Conservation (phyloP, 768 basidiomycete species). For the Termitomyces sp. region DNA sequence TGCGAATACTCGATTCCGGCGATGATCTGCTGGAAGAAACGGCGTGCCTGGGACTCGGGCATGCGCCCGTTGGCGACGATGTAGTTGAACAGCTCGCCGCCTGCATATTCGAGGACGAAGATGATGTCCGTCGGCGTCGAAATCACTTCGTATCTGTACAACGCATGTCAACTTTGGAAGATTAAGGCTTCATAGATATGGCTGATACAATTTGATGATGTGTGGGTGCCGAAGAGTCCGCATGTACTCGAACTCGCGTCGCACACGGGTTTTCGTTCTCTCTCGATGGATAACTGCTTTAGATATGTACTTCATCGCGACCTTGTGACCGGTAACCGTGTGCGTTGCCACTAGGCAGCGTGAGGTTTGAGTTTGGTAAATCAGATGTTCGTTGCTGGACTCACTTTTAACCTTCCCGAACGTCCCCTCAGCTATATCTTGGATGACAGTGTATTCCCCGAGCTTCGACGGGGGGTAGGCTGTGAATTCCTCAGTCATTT, state of each 20-base stretch:
- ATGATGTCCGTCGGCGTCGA: slow-evolving; percentile 95
- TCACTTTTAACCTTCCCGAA: slow-evolving; percentile 99
- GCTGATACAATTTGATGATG: slow-evolving; percentile 90
- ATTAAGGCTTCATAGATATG: slow-evolving; percentile 10
- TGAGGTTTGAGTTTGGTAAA: slow-evolving; percentile 6
- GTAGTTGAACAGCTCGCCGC: slow-evolving; percentile 97
- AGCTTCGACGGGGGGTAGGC: slow-evolving; percentile 64
- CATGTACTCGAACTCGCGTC: slow-evolving; percentile 97
- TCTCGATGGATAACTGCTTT: slow-evolving; percentile 90
- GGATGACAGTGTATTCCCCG: slow-evolving; percentile 85
- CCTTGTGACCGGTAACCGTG: slow-evolving; percentile 89
- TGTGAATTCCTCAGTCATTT: slow-evolving; percentile 27
- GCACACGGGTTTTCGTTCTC: slow-evolving; percentile 88
- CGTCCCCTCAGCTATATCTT: slow-evolving; percentile 92
- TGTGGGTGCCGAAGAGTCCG: slow-evolving; percentile 91
- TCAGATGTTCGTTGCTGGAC: slow-evolving; percentile 20
- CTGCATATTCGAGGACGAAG: slow-evolving; percentile 96
- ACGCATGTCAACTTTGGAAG: slow-evolving; percentile 10
- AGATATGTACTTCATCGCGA: slow-evolving; percentile 97
- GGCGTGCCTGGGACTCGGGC: slow-evolving; percentile 79
- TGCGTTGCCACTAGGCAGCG: slow-evolving; percentile 76
- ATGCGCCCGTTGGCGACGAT: slow-evolving; percentile 93
- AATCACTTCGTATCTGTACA: slow-evolving; percentile 74
- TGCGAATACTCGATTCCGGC: slow-evolving; percentile 97
- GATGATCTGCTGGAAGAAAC: slow-evolving; percentile 98